Base-by-base conservation (phyloP, 495 filamentous ascomycete genomes). In the Podospora pseudocomata region DNA sequence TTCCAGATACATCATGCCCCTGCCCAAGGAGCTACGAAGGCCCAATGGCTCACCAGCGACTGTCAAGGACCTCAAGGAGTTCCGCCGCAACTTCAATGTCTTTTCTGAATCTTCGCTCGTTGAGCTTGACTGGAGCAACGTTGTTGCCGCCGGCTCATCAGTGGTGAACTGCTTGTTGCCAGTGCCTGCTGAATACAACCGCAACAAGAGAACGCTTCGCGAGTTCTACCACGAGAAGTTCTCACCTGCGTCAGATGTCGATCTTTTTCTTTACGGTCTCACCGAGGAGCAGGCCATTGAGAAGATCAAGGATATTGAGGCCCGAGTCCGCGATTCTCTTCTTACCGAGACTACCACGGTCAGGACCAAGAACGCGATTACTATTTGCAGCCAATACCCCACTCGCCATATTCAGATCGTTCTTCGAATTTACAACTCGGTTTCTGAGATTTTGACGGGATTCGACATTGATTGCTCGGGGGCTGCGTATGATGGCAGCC, bases 391-490 rank as follows among this genome's bases (percentile, higher is more conserved):
- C 39, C 90, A 93, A 73, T 93, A 95, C 75, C 92, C 92, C 0
- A 92, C 86, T 39, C 86, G 92, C 5, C 92, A 96, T 73, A 86
- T 94, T 20, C 86, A 86, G 80, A 92, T 96, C 71, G 92, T 96
- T 11, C 86, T 94, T 16, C 89, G 92, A 5, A 86, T 94, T 63
- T 94, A 96, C 77, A 90, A 90, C 68, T 91, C 89, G 0, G 75
- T 94, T 54, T 87, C 90, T 1, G 90, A 95, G 73, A 93, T 95
- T 64, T 81, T 95, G 9, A 91, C 91, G 13, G 92, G 92, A 0
- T 95, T 95, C 68, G 92, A 95, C 74, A 92, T 95, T 18, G 91
- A 94, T 70, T 92, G 89, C 74, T 89, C 91, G 3, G 89, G 91
- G 69, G 89, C 85, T 19, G 92, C 91, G 3, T 96, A 91, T 71